Base-by-base conservation (phyloP, 139 green algal genomes). In the Spirogloea muscicola region DNA sequence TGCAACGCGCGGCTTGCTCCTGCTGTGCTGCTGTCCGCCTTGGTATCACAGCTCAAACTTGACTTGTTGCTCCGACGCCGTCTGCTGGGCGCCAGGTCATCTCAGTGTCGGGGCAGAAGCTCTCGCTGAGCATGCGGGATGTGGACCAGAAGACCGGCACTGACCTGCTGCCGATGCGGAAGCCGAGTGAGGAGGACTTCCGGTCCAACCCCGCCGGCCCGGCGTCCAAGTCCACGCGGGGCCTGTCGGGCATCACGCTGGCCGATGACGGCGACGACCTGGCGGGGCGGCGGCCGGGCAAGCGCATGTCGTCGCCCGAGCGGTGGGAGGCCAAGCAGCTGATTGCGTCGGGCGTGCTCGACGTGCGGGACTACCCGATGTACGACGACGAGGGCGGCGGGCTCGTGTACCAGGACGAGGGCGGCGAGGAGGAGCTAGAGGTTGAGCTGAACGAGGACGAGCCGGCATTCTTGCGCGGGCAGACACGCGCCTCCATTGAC, bases 401-500 rank as follows among this genome's bases (percentile, higher is more conserved):
- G 38, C 41, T 85, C 18, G 21, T 81, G 43, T 69, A 51, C 7
- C 39, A 87, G 57, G 63, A 68, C 27, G 72, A 92, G 36, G 87
- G 91, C 59, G 87, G 89, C 16, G 76, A 78, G 7, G 89, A 94
- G n/a, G 94, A 98, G 80, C 91, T 96, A 81, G 93, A 99, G 86
- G 92, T 99, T 5, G 94, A 99, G 80, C 80, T 99, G 33, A 97
- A 98, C 84, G 94, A 98, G 29, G 81, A 86, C 36, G 94, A 98
- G 87, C 92, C 94, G 1, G 65, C 88, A 25, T 98, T 98, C 82
- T 74, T 98, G 21, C 86, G 89, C 64, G 92, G 91, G 29, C 82
- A 88, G 76, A 90, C 84, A 37, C 67, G 49, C 25, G 68, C 72
- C 31, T 84, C 76, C 2, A 81, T 86, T 0, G 90, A 94, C 63